Percentiles rank a stretch among this genome's conserved stretches.
phyloP scores from a whole-genome alignment of 2,329 filamentous ascomycete genomes.

The Diaporthe humulicola region DNA sequence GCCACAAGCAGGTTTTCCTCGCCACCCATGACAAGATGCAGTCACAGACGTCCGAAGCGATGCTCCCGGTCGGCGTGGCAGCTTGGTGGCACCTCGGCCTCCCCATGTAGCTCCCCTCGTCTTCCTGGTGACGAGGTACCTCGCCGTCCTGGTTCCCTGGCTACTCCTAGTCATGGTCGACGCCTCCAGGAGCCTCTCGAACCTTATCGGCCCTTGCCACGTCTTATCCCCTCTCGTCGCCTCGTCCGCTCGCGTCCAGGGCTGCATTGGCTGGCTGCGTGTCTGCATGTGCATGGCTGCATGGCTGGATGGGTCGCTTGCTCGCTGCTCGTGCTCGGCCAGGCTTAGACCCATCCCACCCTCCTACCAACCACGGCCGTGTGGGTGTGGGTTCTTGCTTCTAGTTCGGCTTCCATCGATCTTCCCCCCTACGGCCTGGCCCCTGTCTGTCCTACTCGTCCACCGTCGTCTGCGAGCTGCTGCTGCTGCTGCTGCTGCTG shows the following conservation, averaged over 20 bases:
- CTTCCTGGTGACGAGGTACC: not conserved
- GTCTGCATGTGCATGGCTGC: not conserved
- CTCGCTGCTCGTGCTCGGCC: conserved; percentile 21
- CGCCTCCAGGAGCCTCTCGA: not conserved
- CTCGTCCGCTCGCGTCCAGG: not conserved
- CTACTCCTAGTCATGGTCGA: conserved; percentile 13
- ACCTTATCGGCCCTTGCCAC: conserved; percentile 25
- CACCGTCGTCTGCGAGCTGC: not conserved
- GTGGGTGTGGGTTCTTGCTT: not conserved
- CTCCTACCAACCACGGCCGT: not conserved
- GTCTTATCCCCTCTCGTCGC: conserved; percentile 21
- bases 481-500: no score
- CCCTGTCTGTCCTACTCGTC: conserved; percentile 10
- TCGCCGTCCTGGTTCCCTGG: no score
- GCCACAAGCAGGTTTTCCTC: not conserved
- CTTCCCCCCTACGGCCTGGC: conserved; percentile 15
- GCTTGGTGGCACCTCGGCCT: not conserved
- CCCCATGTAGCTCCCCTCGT: conserved; percentile 7
- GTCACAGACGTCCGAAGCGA: conserved; percentile 17
- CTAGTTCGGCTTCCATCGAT: conserved; percentile 17
- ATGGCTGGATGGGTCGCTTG: conserved; percentile 10
- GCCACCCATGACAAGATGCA: conserved; percentile 2
- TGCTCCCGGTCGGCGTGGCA: conserved; percentile 11
- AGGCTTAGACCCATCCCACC: conserved; percentile 1
- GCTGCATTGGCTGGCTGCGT: not conserved